Base-by-base conservation (phyloP, 805 yeast genomes). In the Kodamaea jinghongensis region DNA sequence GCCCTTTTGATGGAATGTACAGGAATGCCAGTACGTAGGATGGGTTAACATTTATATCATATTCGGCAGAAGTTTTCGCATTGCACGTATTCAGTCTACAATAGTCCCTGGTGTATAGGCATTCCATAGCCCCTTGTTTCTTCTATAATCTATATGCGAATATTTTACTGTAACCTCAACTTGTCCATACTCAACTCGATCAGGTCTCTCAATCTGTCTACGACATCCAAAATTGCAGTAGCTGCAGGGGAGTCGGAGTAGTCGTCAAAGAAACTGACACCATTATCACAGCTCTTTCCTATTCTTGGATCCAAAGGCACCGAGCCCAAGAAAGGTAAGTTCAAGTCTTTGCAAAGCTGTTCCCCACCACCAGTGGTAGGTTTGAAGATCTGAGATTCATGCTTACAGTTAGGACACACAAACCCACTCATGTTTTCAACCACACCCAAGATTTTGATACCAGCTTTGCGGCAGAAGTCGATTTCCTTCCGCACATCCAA, bases 371-470 rank as follows among this genome's bases (percentile, higher is more conserved):
- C 99, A 0, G 99, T 93, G 1, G 99, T 93, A 11, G 99, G 87
- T 45, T 83, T 82, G 64, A 93, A 93, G 4, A 93, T 90, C 54
- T 82, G 79, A 0, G 96, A 86, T 62, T 90, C 86, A 6, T 93
- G 93, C 46, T 86, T 78, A 63, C 99, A 93, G 54, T 73, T 79
- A 3, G 99, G 99, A 60, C 99, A 93, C 11, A 93, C 98, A 65
- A 93, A 93, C 2, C 99, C 99, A 6, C 96, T 79, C 99, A 93
- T 93, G 60, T 93, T 93, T 59, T 93, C 99, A 13, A 93, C 97
- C 10, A 93, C 63, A 0, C 99, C 99, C 31, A 93, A 61, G 3
- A 93, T 76, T 44, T 75, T 82, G 45, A 93, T 89, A 2, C 81
- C 82, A 2, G 98, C 98, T 60, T 93, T 93, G 31, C 80, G 73